A percentile compares a stretch with the other conserved stretches of the same genome.
Evolutionary conservation across 805 yeast genomes (phyloP).

Genomic region (Huiozyma sinensis): DNA sequence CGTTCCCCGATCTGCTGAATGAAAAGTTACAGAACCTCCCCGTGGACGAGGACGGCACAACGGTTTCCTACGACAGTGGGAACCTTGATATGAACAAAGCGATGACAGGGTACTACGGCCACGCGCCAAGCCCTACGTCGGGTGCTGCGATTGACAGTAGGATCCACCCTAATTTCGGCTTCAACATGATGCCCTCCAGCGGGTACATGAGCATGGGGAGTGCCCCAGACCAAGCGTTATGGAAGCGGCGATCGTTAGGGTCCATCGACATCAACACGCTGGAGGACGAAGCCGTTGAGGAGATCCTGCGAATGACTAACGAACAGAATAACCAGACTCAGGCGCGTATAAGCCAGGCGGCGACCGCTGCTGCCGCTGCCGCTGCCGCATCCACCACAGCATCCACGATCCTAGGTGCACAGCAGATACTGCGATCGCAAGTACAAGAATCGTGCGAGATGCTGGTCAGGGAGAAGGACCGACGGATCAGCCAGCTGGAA

Average conservation of each 20-base stretch:
- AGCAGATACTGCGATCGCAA: constrained; percentile 1
- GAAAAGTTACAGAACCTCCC: constrained; percentile 11
- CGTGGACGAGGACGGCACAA: background rate
- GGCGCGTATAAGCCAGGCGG: background rate
- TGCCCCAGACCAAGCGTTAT: constrained; percentile 1
- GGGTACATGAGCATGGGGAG: background rate
- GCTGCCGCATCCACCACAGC: constrained; percentile 3
- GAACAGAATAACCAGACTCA: background rate
- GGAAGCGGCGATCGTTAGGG: constrained; percentile 21
- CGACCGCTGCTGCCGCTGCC: background rate
- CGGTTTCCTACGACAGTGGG: constrained; percentile 19
- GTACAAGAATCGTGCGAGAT: constrained; percentile 13
- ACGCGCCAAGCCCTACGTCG: constrained; percentile 26
- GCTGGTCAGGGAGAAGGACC: constrained; percentile 23
- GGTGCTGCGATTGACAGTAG: constrained; percentile 3
- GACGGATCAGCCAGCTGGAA: constrained; percentile 22
- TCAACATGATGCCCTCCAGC: background rate
- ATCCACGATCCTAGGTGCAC: constrained; percentile 12
- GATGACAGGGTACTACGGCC: constrained; percentile 23
- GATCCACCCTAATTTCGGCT: background rate
- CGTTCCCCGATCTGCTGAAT: constrained; percentile 23
- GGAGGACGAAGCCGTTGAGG: constrained; percentile 24
- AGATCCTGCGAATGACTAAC: constrained; percentile 17
- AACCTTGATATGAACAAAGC: constrained; percentile 10
- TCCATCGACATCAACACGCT: constrained; percentile 17